Conservation (phyloP, 257 asterid species). For the Solanum paucissectum region DNA sequence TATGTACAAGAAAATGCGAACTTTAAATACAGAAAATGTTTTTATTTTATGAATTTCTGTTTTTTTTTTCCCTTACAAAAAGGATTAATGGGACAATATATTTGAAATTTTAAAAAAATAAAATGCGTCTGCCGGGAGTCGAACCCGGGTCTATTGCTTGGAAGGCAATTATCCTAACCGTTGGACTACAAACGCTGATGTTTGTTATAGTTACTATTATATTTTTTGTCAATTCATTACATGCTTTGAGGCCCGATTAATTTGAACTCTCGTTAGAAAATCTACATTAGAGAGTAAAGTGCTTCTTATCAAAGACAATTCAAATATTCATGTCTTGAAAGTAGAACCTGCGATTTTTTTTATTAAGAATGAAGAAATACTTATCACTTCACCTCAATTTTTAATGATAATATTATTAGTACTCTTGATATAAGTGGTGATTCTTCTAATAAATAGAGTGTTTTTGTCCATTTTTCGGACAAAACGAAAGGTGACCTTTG, state of each 20-base stretch:
- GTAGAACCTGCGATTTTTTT: rapidly evolving
- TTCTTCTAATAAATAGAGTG: neutral
- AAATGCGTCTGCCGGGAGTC: conserved; percentile 83
- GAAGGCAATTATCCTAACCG: conserved; percentile 92
- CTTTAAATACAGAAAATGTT: too few species aligned
- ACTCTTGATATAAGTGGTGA: neutral
- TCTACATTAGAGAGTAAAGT: neutral
- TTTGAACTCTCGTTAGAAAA: neutral
- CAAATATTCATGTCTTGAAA: neutral
- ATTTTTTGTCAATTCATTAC: rapidly evolving
- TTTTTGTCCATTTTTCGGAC: neutral
- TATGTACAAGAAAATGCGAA: too few species aligned
- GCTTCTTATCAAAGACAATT: neutral
- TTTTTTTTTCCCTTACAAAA: too few species aligned
- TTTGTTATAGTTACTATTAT: rapidly evolving
- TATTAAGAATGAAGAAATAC: neutral
- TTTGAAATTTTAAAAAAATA: too few species aligned
- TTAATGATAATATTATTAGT: neutral
- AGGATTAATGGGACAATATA: neutral
- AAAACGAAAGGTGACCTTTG: neutral
- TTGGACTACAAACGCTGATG: neutral
- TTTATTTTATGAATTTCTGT: too few species aligned
- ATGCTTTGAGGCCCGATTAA: neutral
- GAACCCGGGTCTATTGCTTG: conserved; percentile 99
- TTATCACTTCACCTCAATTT: rapidly evolving